Evolutionary conservation across 1,284 basidiomycete genomes (phyloP).

Genomic region (Ceratobasidium sp.): DNA sequence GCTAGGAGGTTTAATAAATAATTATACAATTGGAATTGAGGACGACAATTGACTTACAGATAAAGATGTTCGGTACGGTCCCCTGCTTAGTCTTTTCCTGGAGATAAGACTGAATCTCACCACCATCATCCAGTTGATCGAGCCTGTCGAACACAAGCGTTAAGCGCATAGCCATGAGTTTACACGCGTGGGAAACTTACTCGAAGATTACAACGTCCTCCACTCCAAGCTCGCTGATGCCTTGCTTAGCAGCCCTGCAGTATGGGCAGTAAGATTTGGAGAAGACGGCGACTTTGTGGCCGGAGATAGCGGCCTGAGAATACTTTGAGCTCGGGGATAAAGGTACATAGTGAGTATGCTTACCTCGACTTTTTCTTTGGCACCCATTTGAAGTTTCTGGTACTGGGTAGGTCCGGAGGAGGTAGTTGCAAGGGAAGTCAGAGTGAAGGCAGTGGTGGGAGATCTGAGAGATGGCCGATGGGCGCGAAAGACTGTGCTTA

Average conservation of each 20-base stretch:
- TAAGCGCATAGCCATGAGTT: conserved; percentile 55
- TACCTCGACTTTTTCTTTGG: conserved; percentile 63
- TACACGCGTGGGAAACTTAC: conserved; percentile 59
- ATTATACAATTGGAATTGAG: too few relatives aligned
- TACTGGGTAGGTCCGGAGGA: conserved; percentile 38
- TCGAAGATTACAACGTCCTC: conserved; percentile 67
- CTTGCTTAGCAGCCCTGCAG: conserved; percentile 68
- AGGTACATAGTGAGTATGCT: conserved; percentile 42
- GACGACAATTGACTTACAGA: too few relatives aligned
- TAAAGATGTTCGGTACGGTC: conserved; percentile 77
- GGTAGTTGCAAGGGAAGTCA: conserved; percentile 33
- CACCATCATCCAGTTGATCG: conserved; percentile 66
- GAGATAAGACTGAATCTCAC: conserved; percentile 73
- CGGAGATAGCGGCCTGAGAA: conserved; percentile 66
- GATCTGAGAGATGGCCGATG: background rate
- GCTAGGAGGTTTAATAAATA: conserved; percentile 60
- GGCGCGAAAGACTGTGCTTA: conserved; percentile 26
- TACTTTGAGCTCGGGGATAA: background rate
- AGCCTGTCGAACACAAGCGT: conserved; percentile 55
- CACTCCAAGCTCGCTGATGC: conserved; percentile 61
- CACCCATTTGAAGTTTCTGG: conserved; percentile 51
- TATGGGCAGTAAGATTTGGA: conserved; percentile 77
- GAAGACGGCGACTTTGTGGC: conserved; percentile 75
- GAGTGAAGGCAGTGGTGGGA: background rate
- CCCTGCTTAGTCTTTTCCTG: conserved; percentile 69